These are phyloP conservation scores for Skeletonema potamos DNA, from an alignment of 108 stramenopile species.

Conservation along the genomic window DNA sequence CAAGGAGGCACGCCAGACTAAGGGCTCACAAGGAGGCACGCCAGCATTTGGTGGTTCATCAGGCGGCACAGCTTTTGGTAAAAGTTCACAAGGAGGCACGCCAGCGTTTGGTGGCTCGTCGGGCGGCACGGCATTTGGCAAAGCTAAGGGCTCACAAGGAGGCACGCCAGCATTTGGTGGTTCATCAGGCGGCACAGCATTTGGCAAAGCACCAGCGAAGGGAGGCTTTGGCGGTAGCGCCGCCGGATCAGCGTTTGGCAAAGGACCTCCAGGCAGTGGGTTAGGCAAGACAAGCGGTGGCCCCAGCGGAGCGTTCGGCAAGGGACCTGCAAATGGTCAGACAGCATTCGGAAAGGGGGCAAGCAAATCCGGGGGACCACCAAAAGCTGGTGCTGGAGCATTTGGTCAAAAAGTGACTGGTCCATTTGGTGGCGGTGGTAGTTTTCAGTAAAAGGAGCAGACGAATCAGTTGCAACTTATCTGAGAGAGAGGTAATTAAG, in stretches of 20 bases:
- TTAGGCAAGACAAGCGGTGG: not conserved
- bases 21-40: not conserved
- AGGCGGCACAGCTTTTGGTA: not conserved
- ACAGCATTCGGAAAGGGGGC: not conserved
- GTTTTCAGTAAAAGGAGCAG: not conserved
- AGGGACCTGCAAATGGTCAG: not conserved
- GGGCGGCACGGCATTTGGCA: not conserved
- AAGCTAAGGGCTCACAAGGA: not conserved
- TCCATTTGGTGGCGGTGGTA: too few species aligned
- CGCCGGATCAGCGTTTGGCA: too few species aligned
- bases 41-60: not conserved
- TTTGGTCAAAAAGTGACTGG: not conserved
- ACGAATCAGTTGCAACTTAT: too few species aligned
- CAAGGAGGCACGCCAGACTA: not conserved
- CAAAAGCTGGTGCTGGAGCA: not conserved
- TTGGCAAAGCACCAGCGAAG: not conserved
- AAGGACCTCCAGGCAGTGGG: too few species aligned
- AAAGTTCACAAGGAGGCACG: not conserved
- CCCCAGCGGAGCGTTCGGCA: not conserved
- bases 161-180: not conserved
- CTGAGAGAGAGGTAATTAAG: not conserved
- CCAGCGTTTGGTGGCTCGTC: not conserved
- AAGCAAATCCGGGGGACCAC: too few species aligned
- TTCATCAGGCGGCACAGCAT: not conserved
- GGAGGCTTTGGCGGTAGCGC: not conserved